Conservation (phyloP, 2,329 filamentous ascomycete species). For the Tolypocladium ovalisporum region DNA sequence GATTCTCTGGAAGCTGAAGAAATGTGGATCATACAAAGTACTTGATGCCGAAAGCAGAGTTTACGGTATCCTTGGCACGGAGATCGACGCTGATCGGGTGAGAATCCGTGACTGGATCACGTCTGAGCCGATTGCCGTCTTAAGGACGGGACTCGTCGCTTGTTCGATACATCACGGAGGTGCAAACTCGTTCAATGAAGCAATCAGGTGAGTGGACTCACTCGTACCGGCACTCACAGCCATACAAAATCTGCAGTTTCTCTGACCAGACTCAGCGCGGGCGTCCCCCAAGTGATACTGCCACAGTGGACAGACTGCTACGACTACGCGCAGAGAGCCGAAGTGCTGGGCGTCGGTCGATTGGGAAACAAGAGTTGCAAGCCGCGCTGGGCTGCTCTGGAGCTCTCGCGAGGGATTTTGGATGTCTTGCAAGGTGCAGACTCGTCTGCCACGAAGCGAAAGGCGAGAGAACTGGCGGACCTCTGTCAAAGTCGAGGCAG, state of each 20-base stretch:
- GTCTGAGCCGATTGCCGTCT: conserved; percentile 23
- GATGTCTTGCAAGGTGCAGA: conserved; percentile 7
- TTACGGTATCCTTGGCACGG: conserved; percentile 10
- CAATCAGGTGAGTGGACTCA: conserved; percentile 17
- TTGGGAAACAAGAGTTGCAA: conserved; percentile 11
- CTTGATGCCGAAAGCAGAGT: conserved; percentile 3
- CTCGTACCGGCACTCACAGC: background rate
- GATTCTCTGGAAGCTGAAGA: conserved; percentile 23
- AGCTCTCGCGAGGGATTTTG: conserved; percentile 8
- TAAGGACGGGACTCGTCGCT: conserved; percentile 25
- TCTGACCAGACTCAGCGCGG: conserved; percentile 19
- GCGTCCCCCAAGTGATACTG: conserved; percentile 32
- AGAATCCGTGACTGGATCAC: conserved; percentile 28
- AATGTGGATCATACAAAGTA: conserved; percentile 6
- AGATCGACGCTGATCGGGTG: conserved; percentile 18
- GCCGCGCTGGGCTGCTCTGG: conserved; percentile 12
- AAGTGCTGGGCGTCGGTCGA: conserved; percentile 29
- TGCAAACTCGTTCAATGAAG: conserved; percentile 31
- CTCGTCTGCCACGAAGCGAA: background rate
- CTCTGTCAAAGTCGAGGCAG: background rate
- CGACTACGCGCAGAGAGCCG: conserved; percentile 32
- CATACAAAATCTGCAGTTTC: background rate
- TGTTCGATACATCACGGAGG: conserved; percentile 35
- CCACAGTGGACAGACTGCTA: conserved; percentile 35
- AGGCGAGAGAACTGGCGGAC: background rate